Conservation (phyloP, 495 filamentous ascomycete genomes). For the Lasiosphaeria ovina region DNA sequence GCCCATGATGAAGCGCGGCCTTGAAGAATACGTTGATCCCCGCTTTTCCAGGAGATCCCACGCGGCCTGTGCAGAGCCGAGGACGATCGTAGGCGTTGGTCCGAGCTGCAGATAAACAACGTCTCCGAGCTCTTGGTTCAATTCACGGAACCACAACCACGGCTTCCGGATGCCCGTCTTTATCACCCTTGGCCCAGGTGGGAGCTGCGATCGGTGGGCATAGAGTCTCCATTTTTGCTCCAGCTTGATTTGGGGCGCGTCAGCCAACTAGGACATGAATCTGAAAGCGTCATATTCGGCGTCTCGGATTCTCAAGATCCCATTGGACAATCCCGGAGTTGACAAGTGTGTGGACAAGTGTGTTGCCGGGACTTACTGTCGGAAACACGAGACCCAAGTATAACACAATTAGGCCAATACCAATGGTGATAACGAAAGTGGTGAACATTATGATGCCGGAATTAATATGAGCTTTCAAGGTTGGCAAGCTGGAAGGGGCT, state of each 20-base stretch:
- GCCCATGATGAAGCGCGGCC: constrained; percentile 50
- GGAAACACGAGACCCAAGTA: too few relatives aligned
- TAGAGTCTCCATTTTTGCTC: constrained; percentile 32
- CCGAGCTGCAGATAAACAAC: constrained; percentile 65
- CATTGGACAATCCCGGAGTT: too few relatives aligned
- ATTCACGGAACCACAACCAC: constrained; percentile 60
- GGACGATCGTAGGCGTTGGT: constrained; percentile 59
- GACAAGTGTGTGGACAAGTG: too few relatives aligned
- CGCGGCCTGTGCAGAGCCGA: constrained; percentile 62
- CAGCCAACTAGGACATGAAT: too few relatives aligned
- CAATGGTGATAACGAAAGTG: too few relatives aligned
- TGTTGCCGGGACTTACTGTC: too few relatives aligned
- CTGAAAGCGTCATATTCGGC: too few relatives aligned
- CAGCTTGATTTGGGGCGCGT: constrained; percentile 12
- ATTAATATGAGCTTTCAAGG: too few relatives aligned
- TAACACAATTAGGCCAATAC: too few relatives aligned
- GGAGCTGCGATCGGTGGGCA: constrained; percentile 32
- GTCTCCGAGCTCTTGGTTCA: constrained; percentile 52
- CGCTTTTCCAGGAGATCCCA: constrained; percentile 52
- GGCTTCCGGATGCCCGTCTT: constrained; percentile 43
- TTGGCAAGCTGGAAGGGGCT: too few relatives aligned
- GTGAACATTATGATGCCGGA: too few relatives aligned
- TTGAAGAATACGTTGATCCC: constrained; percentile 50
- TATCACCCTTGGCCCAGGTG: constrained; percentile 32
- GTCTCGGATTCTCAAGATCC: too few relatives aligned